Conservation (phyloP, 1,284 basidiomycete genomes). For the Cryptococcus hybrid region DNA sequence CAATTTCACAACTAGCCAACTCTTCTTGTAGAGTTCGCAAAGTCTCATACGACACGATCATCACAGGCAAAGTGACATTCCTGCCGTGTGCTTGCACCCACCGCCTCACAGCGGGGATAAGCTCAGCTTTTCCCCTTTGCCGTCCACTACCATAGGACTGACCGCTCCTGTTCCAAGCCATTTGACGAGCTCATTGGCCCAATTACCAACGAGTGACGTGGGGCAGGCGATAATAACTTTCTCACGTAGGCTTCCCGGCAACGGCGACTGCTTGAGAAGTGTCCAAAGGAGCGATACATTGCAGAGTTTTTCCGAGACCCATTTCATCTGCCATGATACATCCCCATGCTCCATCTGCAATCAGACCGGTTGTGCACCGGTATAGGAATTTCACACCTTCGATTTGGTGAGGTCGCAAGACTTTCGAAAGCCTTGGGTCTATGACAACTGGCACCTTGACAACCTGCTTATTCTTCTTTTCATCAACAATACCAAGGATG, state of each 20-base stretch:
- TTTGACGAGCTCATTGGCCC: conserved; percentile 97
- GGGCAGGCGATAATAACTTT: conserved; percentile 99
- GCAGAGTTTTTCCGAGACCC: conserved; percentile 94
- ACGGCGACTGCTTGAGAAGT: conserved; percentile 90
- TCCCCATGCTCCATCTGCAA: conserved; percentile 88
- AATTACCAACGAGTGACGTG: conserved; percentile 94
- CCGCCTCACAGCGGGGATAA: conserved; percentile 72
- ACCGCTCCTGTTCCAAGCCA: conserved; percentile 87
- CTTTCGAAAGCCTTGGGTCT: conserved; percentile 81
- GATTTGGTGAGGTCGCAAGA: conserved; percentile 93
- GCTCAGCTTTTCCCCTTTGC: conserved; percentile 82
- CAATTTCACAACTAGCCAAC: conserved; percentile 76
- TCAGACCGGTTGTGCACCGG: conserved; percentile 88
- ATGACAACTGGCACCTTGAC: conserved; percentile 96
- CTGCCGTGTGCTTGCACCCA: conserved; percentile 85
- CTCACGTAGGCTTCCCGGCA: conserved; percentile 81
- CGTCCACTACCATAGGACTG: conserved; percentile 79
- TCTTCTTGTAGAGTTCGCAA: conserved; percentile 77
- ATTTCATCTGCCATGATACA: conserved; percentile 99
- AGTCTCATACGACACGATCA: conserved; percentile 99
- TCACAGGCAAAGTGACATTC: conserved; percentile 91
- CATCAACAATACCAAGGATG: conserved; percentile 69
- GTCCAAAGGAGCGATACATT: conserved; percentile 97
- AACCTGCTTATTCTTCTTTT: conserved; percentile 60
- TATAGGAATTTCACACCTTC: conserved; percentile 99